phyloP scores from a whole-genome alignment of 495 filamentous ascomycete species.

The Penicillium samsonianum region DNA sequence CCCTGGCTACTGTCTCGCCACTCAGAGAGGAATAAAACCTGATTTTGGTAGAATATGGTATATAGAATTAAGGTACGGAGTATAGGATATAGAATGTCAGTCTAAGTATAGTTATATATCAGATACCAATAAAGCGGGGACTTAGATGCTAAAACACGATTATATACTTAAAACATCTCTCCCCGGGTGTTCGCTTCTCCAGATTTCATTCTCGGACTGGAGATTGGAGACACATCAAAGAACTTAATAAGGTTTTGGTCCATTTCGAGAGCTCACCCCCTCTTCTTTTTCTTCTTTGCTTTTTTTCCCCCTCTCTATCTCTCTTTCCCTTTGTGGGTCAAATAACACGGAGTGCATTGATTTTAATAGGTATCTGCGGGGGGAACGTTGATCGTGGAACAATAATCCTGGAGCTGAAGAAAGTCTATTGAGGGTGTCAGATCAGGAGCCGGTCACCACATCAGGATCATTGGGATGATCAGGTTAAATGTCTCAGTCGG shows the following conservation, averaged over 20 bases:
- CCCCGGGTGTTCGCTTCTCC: slow-evolving; percentile 3
- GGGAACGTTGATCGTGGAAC: neutral
- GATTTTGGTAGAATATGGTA: neutral
- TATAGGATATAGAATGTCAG: neutral
- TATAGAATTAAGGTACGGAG: neutral
- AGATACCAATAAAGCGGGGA: slow-evolving; percentile 1
- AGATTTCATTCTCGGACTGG: neutral
- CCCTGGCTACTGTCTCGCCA: neutral
- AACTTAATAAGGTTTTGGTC: neutral
- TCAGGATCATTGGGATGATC: slow-evolving; percentile 21
- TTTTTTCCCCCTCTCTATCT: neutral
- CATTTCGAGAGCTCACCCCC: neutral
- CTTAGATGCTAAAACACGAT: neutral
- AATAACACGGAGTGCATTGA: neutral
- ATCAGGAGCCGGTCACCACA: neutral
- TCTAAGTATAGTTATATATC: neutral
- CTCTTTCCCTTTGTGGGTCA: neutral
- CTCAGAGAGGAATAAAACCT: too few species aligned
- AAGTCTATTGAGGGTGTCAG: neutral
- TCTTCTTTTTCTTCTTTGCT: neutral
- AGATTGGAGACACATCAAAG: neutral
- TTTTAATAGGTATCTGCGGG: neutral
- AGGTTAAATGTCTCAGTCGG: neutral
- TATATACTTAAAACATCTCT: neutral
- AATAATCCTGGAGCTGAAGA: neutral